Conservation (phyloP, 345 rosid species). For the Populus tremula region DNA sequence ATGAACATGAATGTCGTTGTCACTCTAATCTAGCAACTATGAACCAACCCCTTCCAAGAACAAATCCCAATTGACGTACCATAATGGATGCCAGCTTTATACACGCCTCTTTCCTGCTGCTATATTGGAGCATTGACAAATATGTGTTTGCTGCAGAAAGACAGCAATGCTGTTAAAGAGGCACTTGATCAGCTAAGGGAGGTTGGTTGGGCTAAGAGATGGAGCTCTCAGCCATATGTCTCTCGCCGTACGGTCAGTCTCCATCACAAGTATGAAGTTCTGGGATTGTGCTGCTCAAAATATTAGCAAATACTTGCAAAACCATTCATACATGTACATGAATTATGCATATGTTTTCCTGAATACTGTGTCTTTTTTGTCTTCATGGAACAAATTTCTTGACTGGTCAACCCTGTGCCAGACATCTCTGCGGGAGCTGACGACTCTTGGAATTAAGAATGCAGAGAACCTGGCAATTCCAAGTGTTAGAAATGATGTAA, state of each 20-base stretch:
- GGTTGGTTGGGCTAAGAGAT: conserved; percentile 86
- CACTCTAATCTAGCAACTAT: not conserved
- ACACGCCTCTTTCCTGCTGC: too few species aligned
- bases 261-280: conserved; percentile 24
- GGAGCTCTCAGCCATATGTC: conserved; percentile 93
- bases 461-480: conserved; percentile 94
- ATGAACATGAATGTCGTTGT: not conserved
- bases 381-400: not conserved
- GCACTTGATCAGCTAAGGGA: conserved; percentile 66
- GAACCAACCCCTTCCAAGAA: not conserved
- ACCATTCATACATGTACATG: conserved; percentile 15
- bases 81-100: not conserved
- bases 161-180: conserved; percentile 75
- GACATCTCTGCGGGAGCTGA: conserved; percentile 86
- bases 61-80: not conserved
- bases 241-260: conserved; percentile 92
- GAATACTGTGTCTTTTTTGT: not conserved
- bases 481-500: conserved; percentile 89
- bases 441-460: conserved; percentile 72
- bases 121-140: not conserved
- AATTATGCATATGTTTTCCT: not conserved
- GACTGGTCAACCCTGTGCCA: conserved; percentile 22
- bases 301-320: conserved; percentile 10
- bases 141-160: conserved; percentile 52
- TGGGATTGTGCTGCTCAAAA: conserved; percentile 12